Base-by-base conservation (phyloP, 495 filamentous ascomycete genomes). In the Penicillium tannophilum region DNA sequence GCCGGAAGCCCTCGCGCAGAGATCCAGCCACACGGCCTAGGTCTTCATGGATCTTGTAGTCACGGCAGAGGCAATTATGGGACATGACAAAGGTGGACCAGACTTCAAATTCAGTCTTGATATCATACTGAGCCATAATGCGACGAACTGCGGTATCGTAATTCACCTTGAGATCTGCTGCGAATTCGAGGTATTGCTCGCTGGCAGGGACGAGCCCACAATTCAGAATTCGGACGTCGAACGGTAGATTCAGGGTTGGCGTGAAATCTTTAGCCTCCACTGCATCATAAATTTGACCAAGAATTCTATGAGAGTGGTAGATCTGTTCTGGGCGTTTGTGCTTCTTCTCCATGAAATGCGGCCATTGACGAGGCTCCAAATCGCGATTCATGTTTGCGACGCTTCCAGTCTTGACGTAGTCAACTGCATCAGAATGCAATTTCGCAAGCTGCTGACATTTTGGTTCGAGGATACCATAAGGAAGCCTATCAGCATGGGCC, bases 271-370 rank as follows among this genome's bases (percentile, higher is more conserved):
- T 80, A 3, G 77, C 76, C 56, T 85, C 73, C 17, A 90, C 85
- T 45, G 76, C 74, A 64, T 97, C 90, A 54, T 93, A 99, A 3
- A 99, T 82, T 53, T 88, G 80, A 2, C 94, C 94, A 1, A 99
- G 81, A 16, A 95, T 83, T 47, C 83, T 90, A 0, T 55, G 66
- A 0, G 95, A 98, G 3, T 70, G 73, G 60, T 95, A 94, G 0
- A 78, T 78, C 44, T 73, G 74, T 2, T 82, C 75, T 20, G 80
- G 71, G 2, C 71, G 61, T 44, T 75, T 76, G 56, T 77, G 49
- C 12, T 74, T 76, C 63, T 89, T 93, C 59, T 95, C 90, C 89
- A 97, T 96, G 63, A 95, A 98, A 66, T 98, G 94, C 0, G 94
- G 94, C 79, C 85, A 97, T 48, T 68, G 72, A 2, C 55, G 72